These are phyloP conservation scores for Xylaria intraflava DNA, from an alignment of 495 filamentous ascomycete genomes.

Conservation along the genomic window DNA sequence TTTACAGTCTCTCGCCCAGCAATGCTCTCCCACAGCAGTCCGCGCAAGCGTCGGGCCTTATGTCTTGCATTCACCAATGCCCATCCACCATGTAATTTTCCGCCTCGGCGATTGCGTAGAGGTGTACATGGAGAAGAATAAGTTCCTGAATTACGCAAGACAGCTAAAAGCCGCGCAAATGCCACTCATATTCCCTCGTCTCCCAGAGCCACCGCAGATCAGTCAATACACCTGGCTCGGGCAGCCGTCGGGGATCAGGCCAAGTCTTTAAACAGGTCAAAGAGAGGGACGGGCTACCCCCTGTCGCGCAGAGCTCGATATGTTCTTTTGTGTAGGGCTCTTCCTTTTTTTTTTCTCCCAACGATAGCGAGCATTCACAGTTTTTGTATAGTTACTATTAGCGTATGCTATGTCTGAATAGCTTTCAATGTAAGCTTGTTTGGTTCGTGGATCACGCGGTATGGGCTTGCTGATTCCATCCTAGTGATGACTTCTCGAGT, in stretches of 20 bases:
- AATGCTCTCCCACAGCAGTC: neutral
- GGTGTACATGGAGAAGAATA: neutral
- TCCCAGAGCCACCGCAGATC: too few relatives aligned
- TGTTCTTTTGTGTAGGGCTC: neutral
- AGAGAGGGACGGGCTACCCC: neutral
- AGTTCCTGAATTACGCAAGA: too few relatives aligned
- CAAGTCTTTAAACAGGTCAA: too few relatives aligned
- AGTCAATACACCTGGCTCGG: too few relatives aligned
- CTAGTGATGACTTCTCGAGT: neutral
- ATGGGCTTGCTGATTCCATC: neutral
- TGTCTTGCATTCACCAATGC: neutral
- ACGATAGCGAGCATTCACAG: constrained; percentile 1
- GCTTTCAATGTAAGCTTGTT: neutral
- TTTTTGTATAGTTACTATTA: neutral
- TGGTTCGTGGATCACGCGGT: neutral
- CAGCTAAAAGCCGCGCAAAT: too few relatives aligned
- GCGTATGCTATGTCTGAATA: constrained; percentile 1
- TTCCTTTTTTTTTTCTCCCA: neutral
- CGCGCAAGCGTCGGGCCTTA: neutral
- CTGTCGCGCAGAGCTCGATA: neutral
- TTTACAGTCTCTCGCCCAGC: neutral
- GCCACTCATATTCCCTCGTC: too few relatives aligned
- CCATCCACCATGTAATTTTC: neutral
- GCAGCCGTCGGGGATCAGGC: too few relatives aligned
- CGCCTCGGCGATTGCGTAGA: neutral